Evolutionary conservation across 1,284 basidiomycete species (phyloP), one percentile per base, ranked within the genome.

Genomic region (Ustilago loliicola): DNA sequence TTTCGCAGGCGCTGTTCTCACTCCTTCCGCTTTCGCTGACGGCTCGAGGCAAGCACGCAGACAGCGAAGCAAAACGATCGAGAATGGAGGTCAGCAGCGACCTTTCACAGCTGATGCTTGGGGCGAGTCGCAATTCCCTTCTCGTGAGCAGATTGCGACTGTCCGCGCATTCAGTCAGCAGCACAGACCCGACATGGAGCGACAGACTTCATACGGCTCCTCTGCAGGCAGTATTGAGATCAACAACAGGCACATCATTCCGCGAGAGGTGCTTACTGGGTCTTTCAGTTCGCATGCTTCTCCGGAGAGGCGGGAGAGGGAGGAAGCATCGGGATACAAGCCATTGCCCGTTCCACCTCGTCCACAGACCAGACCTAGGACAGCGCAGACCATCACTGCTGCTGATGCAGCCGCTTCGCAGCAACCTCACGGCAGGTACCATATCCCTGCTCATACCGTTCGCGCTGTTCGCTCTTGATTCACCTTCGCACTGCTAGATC

Each of bases 101-200:
- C 75, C 75, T 2, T 77, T 77, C 38, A 77, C 75, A 0, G 75
- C 75, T 4, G 75, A 77, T 34, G 70, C 70, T 13, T 77, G 75
- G 75, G 66, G 70, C 1, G 60, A 63, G 36, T 53, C 68, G 7
- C 69, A 72, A 56, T 77, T 62, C 38, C 74, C 74, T 7, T 30
- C 56, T 17, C 30, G 45, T 8, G 66, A 75, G 25, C 59, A 66
- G 21, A 47, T 68, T 23, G 34, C 38, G 1, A 58, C 47, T 15
- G 53, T 58, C 29, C 59, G 61, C 3, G 62, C 57, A 3, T 32
- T 66, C 23, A 64, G 70, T 27, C 62, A 69, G 47, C 62, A 69
- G 48, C 72, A 66, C 36, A 38, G 7, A 8, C n/a, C 53, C 34
- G 61, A 59, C 15, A 21, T 21, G 40, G 55, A 54, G 23, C 47